Evolutionary conservation across 2,329 filamentous ascomycete genomes (phyloP).

Genomic region (Cladosporium cucumerinum): DNA sequence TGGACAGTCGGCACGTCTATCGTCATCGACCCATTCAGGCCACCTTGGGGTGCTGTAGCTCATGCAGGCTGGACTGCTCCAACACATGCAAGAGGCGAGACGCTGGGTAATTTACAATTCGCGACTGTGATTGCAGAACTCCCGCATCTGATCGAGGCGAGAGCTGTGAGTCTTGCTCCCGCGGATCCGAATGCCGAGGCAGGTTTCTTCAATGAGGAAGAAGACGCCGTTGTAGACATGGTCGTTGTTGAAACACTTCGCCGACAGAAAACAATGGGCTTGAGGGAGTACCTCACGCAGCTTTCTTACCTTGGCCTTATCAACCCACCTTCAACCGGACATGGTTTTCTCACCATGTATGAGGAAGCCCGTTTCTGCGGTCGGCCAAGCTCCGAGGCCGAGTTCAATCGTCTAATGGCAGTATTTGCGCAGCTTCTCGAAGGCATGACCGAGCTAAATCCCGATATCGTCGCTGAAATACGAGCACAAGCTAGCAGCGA

Average conservation of each 20-base stretch:
- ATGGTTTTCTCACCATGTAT: slow-evolving; percentile 69
- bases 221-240: background rate
- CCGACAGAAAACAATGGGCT: slow-evolving; percentile 65
- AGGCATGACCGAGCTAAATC: slow-evolving; percentile 64
- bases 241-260: slow-evolving; percentile 66
- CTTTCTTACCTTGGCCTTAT: slow-evolving; percentile 66
- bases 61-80: slow-evolving; percentile 90
- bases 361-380: slow-evolving; percentile 82
- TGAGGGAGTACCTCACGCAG: slow-evolving; percentile 75
- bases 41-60: slow-evolving; percentile 77
- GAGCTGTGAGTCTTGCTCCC: slow-evolving; percentile 81
- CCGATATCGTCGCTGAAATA: slow-evolving; percentile 48
- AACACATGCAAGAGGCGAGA: slow-evolving; percentile 52
- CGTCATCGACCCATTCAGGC: slow-evolving; percentile 42
- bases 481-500: slow-evolving; percentile 30
- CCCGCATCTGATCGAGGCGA: slow-evolving; percentile 85
- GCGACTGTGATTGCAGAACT: slow-evolving; percentile 76
- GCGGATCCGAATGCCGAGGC: slow-evolving; percentile 30
- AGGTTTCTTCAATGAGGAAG: slow-evolving; percentile 11
- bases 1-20: slow-evolving; percentile 35
- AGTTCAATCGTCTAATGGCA: slow-evolving; percentile 78
- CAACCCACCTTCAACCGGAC: slow-evolving; percentile 47
- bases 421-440: slow-evolving; percentile 78
- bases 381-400: slow-evolving; percentile 61
- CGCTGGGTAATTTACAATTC: slow-evolving; percentile 80